Evolutionary conservation across 129 eudicot species (phyloP), one percentile per base, ranked within the genome.

Genomic region (Centella asiatica): DNA sequence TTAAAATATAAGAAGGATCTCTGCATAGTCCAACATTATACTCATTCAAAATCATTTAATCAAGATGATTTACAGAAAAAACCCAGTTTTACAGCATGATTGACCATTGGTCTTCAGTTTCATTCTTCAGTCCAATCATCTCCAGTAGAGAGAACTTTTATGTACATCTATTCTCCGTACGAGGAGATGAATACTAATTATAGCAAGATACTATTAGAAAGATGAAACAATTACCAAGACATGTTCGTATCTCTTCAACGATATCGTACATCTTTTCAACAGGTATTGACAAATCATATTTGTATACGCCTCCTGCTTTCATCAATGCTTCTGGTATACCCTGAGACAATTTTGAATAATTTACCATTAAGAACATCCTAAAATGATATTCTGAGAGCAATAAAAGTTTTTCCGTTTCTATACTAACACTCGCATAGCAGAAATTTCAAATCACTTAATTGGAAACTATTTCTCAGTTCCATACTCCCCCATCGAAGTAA

Each of bases 281-380:
- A 37, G 99, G 99, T 60, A 88, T 58, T 57, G 99, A 93, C 69
- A 93, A 60, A 76, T 93, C 99, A 75, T 93, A 93, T 69, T 93
- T 93, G 64, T 85, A 93, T 32, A 85, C 96, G 42, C 95, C 96
- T 61, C 99, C 99, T 25, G 95, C 95, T 74, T 85, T 93, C 95
- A 76, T 68, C 72, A 93, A 59, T 66, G 99, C 96, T 85, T 93
- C 99, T 44, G 99, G 73, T 62, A 93, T 22, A 67, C 99, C 99
- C 95, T 90, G 80, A 57, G 57, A 69, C 33, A n/a, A 33, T 17
- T 33, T 58, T 23, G 3, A 20, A n/a, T 34, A 33, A 19, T 31
- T 34, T 19, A 58, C 37, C 24, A 31, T 37, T 37, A 42, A 6
- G 47, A 17, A 14, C 19, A 14, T 42, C 15, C 0, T 42, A 20